A percentile compares a stretch with the other conserved stretches of the same genome.
These are phyloP conservation scores for Akanthomyces muscarius DNA, from an alignment of 2,329 filamentous ascomycete genomes.

Conservation along the genomic window DNA sequence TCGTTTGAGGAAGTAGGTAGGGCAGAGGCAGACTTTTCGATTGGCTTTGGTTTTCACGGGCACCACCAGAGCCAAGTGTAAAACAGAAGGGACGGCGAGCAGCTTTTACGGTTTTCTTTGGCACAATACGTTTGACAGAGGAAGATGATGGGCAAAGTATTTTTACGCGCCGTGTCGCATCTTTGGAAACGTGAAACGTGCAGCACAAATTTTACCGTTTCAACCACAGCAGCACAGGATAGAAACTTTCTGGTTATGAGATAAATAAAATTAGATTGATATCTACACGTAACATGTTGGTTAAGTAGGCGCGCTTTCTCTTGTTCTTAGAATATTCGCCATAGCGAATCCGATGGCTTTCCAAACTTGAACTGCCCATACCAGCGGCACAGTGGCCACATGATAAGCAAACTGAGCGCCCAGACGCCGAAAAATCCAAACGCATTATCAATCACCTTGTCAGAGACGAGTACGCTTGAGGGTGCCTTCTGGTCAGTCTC, in stretches of 20 bases:
- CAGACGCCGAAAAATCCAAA: slow-evolving; percentile 37
- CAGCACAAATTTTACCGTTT: not conserved
- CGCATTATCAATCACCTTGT: slow-evolving; percentile 34
- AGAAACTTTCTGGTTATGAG: not conserved
- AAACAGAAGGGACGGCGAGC: not conserved
- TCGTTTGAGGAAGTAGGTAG: slow-evolving; percentile 61
- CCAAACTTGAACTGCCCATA: slow-evolving; percentile 42
- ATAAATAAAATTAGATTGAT: not conserved
- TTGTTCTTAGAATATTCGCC: slow-evolving; percentile 40
- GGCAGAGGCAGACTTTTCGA: slow-evolving; percentile 57
- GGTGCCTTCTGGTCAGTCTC: slow-evolving; percentile 28
- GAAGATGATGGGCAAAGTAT: not conserved
- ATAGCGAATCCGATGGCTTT: slow-evolving; percentile 40
- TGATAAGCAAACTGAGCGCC: slow-evolving; percentile 31
- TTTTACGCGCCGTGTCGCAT: not conserved
- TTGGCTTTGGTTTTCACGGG: slow-evolving; percentile 65
- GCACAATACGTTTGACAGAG: not conserved
- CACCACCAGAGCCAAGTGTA: slow-evolving; percentile 32
- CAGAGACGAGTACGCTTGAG: slow-evolving; percentile 23
- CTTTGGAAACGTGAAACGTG: not conserved
- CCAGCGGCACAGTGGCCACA: slow-evolving; percentile 40
- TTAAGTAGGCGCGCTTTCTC: not conserved
- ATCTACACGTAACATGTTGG: not conserved
- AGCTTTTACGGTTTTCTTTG: not conserved
- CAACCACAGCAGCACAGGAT: not conserved